Percentiles rank a stretch among this genome's conserved stretches.
Conservation (phyloP, 2,329 filamentous ascomycete genomes). For the Fusarium sp. region DNA sequence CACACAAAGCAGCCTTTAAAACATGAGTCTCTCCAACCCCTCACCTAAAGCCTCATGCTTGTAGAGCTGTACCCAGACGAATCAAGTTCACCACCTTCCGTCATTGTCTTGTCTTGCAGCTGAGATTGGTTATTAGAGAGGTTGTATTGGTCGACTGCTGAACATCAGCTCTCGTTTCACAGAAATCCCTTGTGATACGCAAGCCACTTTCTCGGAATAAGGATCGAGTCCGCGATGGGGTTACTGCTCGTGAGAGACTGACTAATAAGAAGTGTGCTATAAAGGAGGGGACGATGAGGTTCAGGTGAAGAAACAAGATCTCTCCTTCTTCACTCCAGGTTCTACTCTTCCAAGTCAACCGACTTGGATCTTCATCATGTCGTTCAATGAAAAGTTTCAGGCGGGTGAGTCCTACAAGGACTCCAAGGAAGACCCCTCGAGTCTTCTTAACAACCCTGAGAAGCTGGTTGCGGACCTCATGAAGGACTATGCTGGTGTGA, state of each 20-base stretch:
- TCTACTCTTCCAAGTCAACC: not conserved
- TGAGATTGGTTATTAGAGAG: not conserved
- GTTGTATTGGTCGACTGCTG: conserved; percentile 1
- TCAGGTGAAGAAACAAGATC: not conserved
- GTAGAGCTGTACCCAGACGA: conserved; percentile 3
- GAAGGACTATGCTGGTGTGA: conserved; percentile 50
- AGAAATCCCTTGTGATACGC: not conserved
- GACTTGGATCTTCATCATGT: conserved; percentile 45
- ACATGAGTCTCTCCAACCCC: conserved; percentile 15
- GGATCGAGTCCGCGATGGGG: not conserved
- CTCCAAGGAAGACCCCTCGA: conserved; percentile 39
- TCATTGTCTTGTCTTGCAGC: not conserved
- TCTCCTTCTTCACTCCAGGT: not conserved
- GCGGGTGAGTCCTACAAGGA: conserved; percentile 56
- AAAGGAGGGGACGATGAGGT: conserved; percentile 12
- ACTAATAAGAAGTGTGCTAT: conserved; percentile 12
- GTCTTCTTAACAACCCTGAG: conserved; percentile 51
- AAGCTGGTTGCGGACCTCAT: conserved; percentile 53
- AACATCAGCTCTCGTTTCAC: conserved; percentile 3
- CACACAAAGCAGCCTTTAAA: conserved; percentile 9
- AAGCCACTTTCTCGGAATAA: conserved; percentile 24
- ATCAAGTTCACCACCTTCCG: conserved; percentile 1
- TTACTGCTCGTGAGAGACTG: not conserved
- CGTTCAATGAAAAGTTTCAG: conserved; percentile 54
- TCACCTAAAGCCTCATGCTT: conserved; percentile 6